Percentiles rank a stretch among this genome's conserved stretches.
phyloP scores from a whole-genome alignment of 1,284 basidiomycete genomes.

The Sanguinoderma infundibulare region DNA sequence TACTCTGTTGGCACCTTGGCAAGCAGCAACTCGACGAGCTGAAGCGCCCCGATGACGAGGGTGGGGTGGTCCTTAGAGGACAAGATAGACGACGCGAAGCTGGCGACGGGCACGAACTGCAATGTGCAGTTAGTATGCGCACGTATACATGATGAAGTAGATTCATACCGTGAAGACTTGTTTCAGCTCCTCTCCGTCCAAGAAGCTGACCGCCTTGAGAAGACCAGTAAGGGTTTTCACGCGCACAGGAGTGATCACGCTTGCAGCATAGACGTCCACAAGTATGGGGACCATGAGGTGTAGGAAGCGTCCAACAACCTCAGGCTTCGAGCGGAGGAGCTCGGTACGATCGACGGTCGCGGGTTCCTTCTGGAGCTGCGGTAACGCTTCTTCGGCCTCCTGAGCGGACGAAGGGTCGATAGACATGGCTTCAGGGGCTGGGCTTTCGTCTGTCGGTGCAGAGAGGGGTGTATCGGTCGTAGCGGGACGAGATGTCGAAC shows the following conservation, averaged over 20 bases:
- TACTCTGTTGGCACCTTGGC: conserved; percentile 84
- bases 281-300: conserved; percentile 88
- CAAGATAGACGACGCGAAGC: conserved; percentile 90
- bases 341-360: conserved; percentile 62
- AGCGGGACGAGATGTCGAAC: conserved; percentile 30
- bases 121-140: conserved; percentile 7
- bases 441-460: conserved; percentile 34
- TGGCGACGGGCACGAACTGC: conserved; percentile 90
- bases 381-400: conserved; percentile 38
- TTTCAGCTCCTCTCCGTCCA: conserved; percentile 78
- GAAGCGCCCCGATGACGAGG: conserved; percentile 85
- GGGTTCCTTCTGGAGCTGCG: conserved; percentile 40
- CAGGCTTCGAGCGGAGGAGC: conserved; percentile 74
- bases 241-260: conserved; percentile 84
- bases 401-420: conserved; percentile 33
- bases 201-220: conserved; percentile 88
- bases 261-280: conserved; percentile 94
- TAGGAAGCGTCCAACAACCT: conserved; percentile 84
- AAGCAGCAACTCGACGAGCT: conserved; percentile 89
- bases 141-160: conserved; percentile 13
- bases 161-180: conserved; percentile 70
- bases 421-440: conserved; percentile 25
- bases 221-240: conserved; percentile 87
- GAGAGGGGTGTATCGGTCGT: conserved; percentile 37
- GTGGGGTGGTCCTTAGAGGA: conserved; percentile 89